Evolutionary conservation across 2,329 filamentous ascomycete genomes (phyloP), one percentile per base, ranked within the genome.

Genomic region (Colletotrichum camelliae): DNA sequence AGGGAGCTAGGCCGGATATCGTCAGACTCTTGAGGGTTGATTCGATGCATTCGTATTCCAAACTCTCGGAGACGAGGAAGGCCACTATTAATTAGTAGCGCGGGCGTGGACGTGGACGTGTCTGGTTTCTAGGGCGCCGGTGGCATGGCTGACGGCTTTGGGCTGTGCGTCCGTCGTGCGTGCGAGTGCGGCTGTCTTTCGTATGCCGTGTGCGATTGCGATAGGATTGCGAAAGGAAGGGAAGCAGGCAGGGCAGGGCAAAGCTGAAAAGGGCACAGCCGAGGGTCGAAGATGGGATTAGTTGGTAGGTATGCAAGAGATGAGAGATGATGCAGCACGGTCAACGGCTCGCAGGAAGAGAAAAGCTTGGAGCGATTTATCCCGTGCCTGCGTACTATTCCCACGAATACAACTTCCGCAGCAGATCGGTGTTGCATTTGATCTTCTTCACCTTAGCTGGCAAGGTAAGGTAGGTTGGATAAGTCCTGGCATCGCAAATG

Each of bases 131-230:
- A 64, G 39, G 69, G 62, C 58, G n/a, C 48, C 39, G 43, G 70
- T 24, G 48, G 33, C 37, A 43, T 68, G 65, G 65, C 29, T 66
- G 55, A 69, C 21, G 31, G 61, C n/a, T 16, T 8, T 39, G n/a
- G 61, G 29, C n/a, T 64, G 21, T 43, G 61, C 18, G 29, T 64
- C 33, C 15, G 31, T 13, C 61, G 61, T 29, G 33, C 55, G 55
- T 70, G 70, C 65, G 70, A 73, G 69, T 64, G 66, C 70, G 70
- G 70, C 27, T 35, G 35, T 39, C 55, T 27, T 48, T 31, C 13
- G 65, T 62, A 18, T 31, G 52, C 57, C 57, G 57, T 73, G 57
- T 60, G 65, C 65, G 55, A 70, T 70, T 69, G 66, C 66, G 70
- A 61, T 18, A 62, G 39, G 31, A 29, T 48, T 6, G 29, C 10